These are phyloP conservation scores for Dipodascopsis uninucleata DNA, from an alignment of 805 yeast species.

Conservation along the genomic window DNA sequence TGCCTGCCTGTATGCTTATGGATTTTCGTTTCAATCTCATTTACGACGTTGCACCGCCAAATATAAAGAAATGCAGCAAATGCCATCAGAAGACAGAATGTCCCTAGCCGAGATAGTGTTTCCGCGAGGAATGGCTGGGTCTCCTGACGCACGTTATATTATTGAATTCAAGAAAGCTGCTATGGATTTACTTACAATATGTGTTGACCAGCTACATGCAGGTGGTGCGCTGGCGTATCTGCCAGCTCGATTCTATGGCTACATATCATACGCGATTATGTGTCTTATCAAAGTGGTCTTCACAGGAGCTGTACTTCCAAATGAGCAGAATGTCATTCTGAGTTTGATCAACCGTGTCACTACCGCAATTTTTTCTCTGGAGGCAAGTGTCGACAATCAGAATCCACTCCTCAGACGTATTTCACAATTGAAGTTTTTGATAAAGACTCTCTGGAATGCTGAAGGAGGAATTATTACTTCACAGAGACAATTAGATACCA, in stretches of 20 bases:
- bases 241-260: slow-evolving; percentile 28
- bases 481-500: too few relatives aligned
- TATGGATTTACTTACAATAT: slow-evolving; percentile 18
- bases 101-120: slow-evolving; percentile 17
- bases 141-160: slow-evolving; percentile 30
- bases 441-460: slow-evolving; percentile 15
- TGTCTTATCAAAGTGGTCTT: slow-evolving; percentile 29
- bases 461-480: slow-evolving; percentile 9
- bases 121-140: slow-evolving; percentile 28
- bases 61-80: slow-evolving; percentile 4
- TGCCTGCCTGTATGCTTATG: slow-evolving; percentile 28
- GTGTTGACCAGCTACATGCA: slow-evolving; percentile 23
- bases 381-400: slow-evolving; percentile 8
- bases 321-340: slow-evolving; percentile 18
- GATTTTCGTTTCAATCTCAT: slow-evolving; percentile 30
- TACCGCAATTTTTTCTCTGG: slow-evolving; percentile 11
- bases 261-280: slow-evolving; percentile 28
- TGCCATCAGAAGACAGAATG: slow-evolving; percentile 5
- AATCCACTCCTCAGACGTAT: slow-evolving; percentile 20
- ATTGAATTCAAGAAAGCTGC: slow-evolving; percentile 29
- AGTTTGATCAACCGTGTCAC: slow-evolving; percentile 11
- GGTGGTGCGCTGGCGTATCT: slow-evolving; percentile 30
- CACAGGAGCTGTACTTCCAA: slow-evolving; percentile 26
- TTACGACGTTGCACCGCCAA: slow-evolving; percentile 20
- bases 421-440: slow-evolving; percentile 14